phyloP scores from a whole-genome alignment of 352 stramenopile genomes.

The Phytophthora fragariaefolia region DNA sequence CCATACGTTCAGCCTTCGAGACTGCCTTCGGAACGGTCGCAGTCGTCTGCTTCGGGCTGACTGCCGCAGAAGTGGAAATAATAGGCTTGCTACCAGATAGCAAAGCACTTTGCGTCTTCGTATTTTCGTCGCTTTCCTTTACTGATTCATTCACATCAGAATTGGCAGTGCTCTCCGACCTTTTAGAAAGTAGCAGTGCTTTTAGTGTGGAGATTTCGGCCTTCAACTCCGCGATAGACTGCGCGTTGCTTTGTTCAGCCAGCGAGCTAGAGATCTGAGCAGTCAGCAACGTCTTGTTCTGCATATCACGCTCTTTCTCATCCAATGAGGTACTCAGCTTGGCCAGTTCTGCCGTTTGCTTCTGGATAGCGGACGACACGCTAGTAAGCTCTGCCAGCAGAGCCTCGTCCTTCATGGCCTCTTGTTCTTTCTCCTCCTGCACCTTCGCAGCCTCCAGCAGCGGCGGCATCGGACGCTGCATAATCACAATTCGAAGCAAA shows the following conservation, averaged over 20 bases:
- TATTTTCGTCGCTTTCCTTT: slow-evolving; percentile 10
- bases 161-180: slow-evolving; percentile 6
- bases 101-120: slow-evolving; percentile 10
- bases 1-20: slow-evolving; percentile 51
- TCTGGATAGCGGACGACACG: slow-evolving; percentile 66
- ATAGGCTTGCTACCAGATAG: slow-evolving; percentile 8
- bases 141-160: not conserved
- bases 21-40: slow-evolving; percentile 18
- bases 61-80: not conserved
- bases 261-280: slow-evolving; percentile 55
- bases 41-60: slow-evolving; percentile 16
- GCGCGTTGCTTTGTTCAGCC: slow-evolving; percentile 56
- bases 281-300: slow-evolving; percentile 49
- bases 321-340: slow-evolving; percentile 64
- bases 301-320: slow-evolving; percentile 61
- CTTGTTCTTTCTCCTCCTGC: slow-evolving; percentile 61
- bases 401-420: slow-evolving; percentile 57
- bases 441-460: slow-evolving; percentile 53
- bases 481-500: not conserved
- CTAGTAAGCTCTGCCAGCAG: slow-evolving; percentile 51
- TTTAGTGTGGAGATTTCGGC: slow-evolving; percentile 75
- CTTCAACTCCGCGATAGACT: slow-evolving; percentile 73
- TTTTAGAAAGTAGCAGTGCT: slow-evolving; percentile 55
- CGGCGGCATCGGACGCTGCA: slow-evolving; percentile 43
- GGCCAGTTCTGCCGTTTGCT: slow-evolving; percentile 64